phyloP scores from a whole-genome alignment of 768 basidiomycete species.

The Rhodotorula toruloides region DNA sequence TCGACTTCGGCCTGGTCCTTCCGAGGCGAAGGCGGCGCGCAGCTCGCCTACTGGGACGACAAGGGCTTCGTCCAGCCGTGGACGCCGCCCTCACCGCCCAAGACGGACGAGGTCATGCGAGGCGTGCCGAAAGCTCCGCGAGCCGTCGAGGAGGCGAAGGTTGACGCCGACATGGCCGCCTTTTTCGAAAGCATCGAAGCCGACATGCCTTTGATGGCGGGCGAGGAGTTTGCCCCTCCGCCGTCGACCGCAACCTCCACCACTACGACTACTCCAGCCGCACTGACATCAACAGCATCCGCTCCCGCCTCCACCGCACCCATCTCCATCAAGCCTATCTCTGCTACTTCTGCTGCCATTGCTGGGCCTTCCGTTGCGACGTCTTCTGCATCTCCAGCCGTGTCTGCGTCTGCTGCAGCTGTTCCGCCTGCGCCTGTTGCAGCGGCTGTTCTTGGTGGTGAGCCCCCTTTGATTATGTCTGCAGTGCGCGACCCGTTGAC shows the following conservation, averaged over 20 bases:
- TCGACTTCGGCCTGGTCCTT: constrained; percentile 39
- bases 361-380: neutral
- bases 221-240: too few relatives aligned
- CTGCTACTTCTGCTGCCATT: neutral
- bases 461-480: neutral
- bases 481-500: neutral
- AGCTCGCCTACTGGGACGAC: constrained; percentile 77
- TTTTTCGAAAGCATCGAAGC: constrained; percentile 35
- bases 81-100: constrained; percentile 42
- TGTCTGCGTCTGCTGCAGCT: neutral
- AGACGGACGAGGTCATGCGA: constrained; percentile 1
- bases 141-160: constrained; percentile 13
- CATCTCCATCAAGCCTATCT: constrained; percentile 27
- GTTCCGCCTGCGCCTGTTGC: constrained; percentile 1
- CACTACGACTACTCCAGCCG: too few relatives aligned
- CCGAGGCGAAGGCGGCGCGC: constrained; percentile 24
- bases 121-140: constrained; percentile 23
- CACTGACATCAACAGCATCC: neutral
- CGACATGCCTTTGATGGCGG: neutral
- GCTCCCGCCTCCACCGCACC: constrained; percentile 2
- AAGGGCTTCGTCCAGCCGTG: constrained; percentile 51
- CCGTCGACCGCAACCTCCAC: neutral
- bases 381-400: neutral
- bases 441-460: constrained; percentile 18
- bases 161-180: constrained; percentile 33